Evolutionary conservation across 164 flowering plant genomes (phyloP).

Genomic region (Aristolochia contorta): DNA sequence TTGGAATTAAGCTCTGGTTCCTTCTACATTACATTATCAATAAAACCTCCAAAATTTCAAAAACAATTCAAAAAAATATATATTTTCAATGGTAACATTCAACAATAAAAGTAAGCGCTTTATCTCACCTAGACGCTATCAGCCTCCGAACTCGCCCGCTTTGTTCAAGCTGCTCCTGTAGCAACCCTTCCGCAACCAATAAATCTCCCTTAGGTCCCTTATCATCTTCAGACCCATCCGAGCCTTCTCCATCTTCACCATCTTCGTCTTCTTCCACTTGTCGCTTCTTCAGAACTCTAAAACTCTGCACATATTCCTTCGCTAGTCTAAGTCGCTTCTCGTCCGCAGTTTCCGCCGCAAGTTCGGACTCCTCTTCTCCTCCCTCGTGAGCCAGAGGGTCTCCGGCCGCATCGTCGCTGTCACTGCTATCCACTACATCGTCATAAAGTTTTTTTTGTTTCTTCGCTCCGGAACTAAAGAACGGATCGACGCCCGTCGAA

Average conservation of each 20-base stretch:
- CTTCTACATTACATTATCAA: no score
- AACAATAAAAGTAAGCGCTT: neutral
- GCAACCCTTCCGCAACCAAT: conserved; percentile 42
- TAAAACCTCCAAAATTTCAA: no score
- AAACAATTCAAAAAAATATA: no score
- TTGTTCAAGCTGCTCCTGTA: conserved; percentile 70
- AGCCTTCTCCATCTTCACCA: conserved; percentile 29
- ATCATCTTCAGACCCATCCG: conserved; percentile 20
- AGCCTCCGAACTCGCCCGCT: conserved; percentile 61
- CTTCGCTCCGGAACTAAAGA: neutral
- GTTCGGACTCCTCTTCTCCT: conserved; percentile 1
- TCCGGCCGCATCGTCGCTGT: neutral
- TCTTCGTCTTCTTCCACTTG: conserved; percentile 7
- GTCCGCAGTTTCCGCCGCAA: conserved; percentile 9
- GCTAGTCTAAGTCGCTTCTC: conserved; percentile 12
- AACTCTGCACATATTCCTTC: conserved; percentile 6
- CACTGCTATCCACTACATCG: conserved; percentile 5
- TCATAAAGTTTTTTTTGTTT: neutral
- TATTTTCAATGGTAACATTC: no score
- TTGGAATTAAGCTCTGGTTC: no score
- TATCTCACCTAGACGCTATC: conserved; percentile 59
- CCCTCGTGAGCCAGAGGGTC: neutral
- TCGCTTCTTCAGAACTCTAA: conserved; percentile 3
- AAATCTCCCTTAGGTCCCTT: conserved; percentile 39
- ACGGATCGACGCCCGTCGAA: conserved; percentile 6